phyloP scores from a whole-genome alignment of 805 yeast species.

The Yarrowia hollandica region DNA sequence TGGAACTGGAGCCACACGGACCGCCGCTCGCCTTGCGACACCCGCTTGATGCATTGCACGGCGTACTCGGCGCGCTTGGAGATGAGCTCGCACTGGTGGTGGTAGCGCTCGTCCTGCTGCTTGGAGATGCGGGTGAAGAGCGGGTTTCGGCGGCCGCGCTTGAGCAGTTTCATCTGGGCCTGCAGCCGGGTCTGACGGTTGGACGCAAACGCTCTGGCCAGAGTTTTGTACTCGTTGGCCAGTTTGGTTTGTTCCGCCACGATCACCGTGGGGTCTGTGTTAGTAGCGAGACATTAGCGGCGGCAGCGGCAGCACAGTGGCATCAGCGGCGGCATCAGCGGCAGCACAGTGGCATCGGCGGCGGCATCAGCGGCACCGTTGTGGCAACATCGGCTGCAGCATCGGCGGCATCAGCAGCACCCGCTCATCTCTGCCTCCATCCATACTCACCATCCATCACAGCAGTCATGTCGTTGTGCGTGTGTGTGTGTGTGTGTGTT shows the following conservation, averaged over 20 bases:
- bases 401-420: no score
- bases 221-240: slow-evolving; percentile 33
- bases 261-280: slow-evolving; percentile 31
- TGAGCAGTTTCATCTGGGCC: slow-evolving; percentile 31
- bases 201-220: slow-evolving; percentile 33
- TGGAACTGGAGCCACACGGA: slow-evolving; percentile 40
- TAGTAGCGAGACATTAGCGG: no score
- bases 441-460: slow-evolving; percentile 27
- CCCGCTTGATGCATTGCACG: slow-evolving; percentile 31
- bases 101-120: slow-evolving; percentile 31
- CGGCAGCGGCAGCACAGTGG: no score
- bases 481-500: not conserved
- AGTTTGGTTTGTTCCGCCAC: slow-evolving; percentile 34
- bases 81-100: slow-evolving; percentile 12
- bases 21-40: slow-evolving; percentile 35
- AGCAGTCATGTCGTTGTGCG: slow-evolving; percentile 9
- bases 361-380: no score
- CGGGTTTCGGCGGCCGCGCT: slow-evolving; percentile 32
- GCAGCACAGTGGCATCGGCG: no score
- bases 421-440: no score
- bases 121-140: slow-evolving; percentile 32
- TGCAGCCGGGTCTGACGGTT: slow-evolving; percentile 33
- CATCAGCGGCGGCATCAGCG: no score
- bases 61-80: slow-evolving; percentile 34
- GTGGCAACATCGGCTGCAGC: no score